phyloP scores from a whole-genome alignment of 257 asterid genomes.

The Primulina tabacum region DNA sequence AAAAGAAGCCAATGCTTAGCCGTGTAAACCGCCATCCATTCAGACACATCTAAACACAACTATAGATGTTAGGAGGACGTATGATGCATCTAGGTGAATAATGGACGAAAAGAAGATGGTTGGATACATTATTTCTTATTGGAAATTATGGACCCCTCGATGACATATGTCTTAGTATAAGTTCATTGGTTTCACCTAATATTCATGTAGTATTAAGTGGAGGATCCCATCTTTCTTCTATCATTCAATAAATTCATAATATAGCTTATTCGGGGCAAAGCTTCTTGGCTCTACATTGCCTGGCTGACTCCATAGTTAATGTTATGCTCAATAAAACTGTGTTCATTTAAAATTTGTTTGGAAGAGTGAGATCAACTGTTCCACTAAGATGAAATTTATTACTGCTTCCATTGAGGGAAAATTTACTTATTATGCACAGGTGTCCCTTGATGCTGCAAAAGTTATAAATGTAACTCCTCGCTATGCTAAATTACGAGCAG shows the following conservation, averaged over 20 bases:
- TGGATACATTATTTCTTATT: background rate
- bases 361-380: too few relatives aligned
- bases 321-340: background rate
- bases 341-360: too few relatives aligned
- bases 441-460: constrained; percentile 84
- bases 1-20: background rate
- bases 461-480: constrained; percentile 96
- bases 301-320: background rate
- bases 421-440: constrained; percentile 37
- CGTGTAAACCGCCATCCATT: background rate
- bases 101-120: background rate
- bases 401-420: too few relatives aligned
- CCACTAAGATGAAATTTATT: too few relatives aligned
- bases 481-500: constrained; percentile 78
- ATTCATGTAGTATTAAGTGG: background rate
- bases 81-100: background rate
- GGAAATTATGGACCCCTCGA: background rate
- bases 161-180: background rate
- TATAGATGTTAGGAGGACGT: background rate
- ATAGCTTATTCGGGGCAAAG: background rate
- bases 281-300: background rate
- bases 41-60: background rate
- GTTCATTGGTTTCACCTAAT: background rate
- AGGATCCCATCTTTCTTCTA: background rate
- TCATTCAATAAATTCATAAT: too few relatives aligned